Evolutionary conservation across 2,329 filamentous ascomycete species (phyloP), one percentile per base, ranked within the genome.

Genomic region (Fusarium sp.): DNA sequence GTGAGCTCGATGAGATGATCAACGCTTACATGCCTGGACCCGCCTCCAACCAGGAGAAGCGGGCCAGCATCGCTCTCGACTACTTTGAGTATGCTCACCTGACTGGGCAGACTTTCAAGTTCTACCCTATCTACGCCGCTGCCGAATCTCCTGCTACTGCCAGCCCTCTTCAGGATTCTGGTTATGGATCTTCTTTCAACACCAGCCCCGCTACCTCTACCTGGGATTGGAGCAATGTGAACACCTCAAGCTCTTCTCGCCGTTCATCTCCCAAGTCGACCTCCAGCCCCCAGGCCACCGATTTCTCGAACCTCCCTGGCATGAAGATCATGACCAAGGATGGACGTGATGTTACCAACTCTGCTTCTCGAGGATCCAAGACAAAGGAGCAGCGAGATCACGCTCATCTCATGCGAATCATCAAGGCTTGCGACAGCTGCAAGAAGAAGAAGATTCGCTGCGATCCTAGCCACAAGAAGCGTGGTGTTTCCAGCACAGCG

Each of bases 261-360:
- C 77, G 77, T 41, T 72, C 75, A 39, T 72, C 74, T 55, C 75
- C 78, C 50, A 82, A 80, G 73, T 55, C 71, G n/a, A 55, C 65
- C 35, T 79, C 81, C 18, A 79, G 80, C 54, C 77, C 80, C 4
- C 81, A 79, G 28, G 59, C 79, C 11, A 74, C 77, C 41, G 87
- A 90, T 80, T 86, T 89, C 76, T 86, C 87, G 11, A 82, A 84
- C 72, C 80, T 91, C 26, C 89, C 89, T 13, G 90, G 90, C 59
- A 91, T 92, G 89, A 90, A 90, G 79, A 92, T 92, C 72, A 86
- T 92, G 83, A 92, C 90, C 66, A 88, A 86, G 79, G 89, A 90
- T 72, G 90, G 90, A 54, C 82, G 83, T 47, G 90, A 92, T 78
- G 87, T 92, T 63, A 92, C 90, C 50, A 89, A 90, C 80, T 86